phyloP scores from a whole-genome alignment of 208 protist genomes.

The Crithidia brevicula region DNA sequence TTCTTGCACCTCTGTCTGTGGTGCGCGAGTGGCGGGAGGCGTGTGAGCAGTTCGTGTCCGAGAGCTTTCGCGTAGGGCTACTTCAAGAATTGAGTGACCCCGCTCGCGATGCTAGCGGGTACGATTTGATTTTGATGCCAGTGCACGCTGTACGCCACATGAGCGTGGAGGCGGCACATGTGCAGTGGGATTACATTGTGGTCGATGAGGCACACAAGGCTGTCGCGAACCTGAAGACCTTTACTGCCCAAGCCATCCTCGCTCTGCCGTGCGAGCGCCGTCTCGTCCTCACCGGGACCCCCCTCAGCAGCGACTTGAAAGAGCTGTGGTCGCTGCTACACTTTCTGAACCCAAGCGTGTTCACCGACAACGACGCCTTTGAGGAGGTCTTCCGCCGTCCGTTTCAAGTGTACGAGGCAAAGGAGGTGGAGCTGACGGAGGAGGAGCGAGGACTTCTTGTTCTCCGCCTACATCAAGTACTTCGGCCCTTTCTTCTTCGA shows the following conservation, averaged over 20 bases:
- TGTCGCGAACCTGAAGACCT: conserved; percentile 56
- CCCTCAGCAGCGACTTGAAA: conserved; percentile 98
- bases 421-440: conserved; percentile 49
- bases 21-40: conserved; percentile 95
- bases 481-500: conserved; percentile 95
- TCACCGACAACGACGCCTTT: conserved; percentile 92
- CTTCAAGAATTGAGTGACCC: conserved; percentile 39
- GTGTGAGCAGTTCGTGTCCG: conserved; percentile 82
- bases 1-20: conserved; percentile 88
- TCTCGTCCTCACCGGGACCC: conserved; percentile 96
- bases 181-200: conserved; percentile 68
- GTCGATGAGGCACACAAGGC: conserved; percentile 88
- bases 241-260: conserved; percentile 45
- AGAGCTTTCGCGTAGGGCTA: conserved; percentile 45
- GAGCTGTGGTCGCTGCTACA: conserved; percentile 99
- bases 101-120: conserved; percentile 26
- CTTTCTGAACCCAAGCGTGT: conserved; percentile 97
- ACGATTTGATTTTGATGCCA: conserved; percentile 58
- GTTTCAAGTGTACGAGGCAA: conserved; percentile 52
- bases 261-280: conserved; percentile 46
- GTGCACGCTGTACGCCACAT: conserved; percentile 42
- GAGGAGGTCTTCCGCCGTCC: conserved; percentile 89
- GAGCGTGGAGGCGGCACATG: conserved; percentile 18
- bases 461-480: conserved; percentile 91
- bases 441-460: conserved; percentile 76